phyloP scores from a whole-genome alignment of 2,329 filamentous ascomycete species.

The Exophiala bonariae region DNA sequence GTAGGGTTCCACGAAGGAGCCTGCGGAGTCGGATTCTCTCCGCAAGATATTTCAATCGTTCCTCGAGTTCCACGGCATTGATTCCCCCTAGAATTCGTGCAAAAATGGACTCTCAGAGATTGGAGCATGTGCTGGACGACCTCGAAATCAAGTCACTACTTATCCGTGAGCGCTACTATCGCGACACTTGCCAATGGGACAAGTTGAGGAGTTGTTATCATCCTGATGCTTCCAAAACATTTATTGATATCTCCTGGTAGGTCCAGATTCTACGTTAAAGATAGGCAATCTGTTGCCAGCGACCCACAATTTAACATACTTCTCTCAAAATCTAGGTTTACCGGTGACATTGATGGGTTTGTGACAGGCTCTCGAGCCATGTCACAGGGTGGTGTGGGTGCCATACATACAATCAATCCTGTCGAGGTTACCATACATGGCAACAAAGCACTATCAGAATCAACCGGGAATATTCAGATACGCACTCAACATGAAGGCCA shows the following conservation, averaged over 20 bases:
- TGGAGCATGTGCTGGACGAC: too few species aligned
- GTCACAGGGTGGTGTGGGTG: background rate
- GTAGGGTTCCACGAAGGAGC: too few species aligned
- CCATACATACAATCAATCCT: slow-evolving; percentile 2
- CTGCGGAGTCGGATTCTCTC: too few species aligned
- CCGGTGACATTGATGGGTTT: slow-evolving; percentile 13
- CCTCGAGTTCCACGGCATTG: too few species aligned
- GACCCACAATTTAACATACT: too few species aligned
- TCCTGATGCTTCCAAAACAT: slow-evolving; percentile 14
- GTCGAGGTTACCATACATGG: slow-evolving; percentile 2
- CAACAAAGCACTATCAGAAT: slow-evolving; percentile 14
- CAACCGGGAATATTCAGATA: slow-evolving; percentile 11
- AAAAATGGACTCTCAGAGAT: too few species aligned
- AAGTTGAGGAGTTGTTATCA: slow-evolving; percentile 19
- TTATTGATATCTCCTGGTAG: slow-evolving; percentile 20
- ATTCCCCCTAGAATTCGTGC: too few species aligned
- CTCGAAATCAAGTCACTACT: slow-evolving; percentile 1
- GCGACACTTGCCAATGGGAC: slow-evolving; percentile 21
- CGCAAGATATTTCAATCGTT: too few species aligned
- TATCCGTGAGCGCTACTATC: slow-evolving; percentile 20
- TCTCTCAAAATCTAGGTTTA: too few species aligned
- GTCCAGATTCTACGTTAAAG: background rate
- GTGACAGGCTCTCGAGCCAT: slow-evolving; percentile 1
- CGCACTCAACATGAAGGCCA: slow-evolving; percentile 9
- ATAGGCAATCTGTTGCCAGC: background rate